A percentile compares a stretch with the other conserved stretches of the same genome.
These are phyloP conservation scores for Trametes pubescens DNA, from an alignment of 1,284 basidiomycete species.

Conservation along the genomic window DNA sequence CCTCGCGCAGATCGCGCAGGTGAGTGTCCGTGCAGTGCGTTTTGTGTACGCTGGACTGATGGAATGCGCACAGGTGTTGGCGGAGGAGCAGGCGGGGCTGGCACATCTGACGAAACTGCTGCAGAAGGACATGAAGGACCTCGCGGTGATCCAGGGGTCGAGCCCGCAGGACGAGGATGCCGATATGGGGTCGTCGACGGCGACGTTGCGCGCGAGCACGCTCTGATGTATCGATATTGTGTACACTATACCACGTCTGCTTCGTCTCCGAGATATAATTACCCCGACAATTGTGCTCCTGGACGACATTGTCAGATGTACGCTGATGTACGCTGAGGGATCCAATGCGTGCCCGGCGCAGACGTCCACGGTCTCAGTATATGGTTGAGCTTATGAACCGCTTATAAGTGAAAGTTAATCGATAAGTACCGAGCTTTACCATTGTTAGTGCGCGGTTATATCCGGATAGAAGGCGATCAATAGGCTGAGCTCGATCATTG, in stretches of 20 bases:
- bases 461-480: constrained; percentile 16
- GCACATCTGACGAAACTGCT: constrained; percentile 82
- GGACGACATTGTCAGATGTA: background rate
- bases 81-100: constrained; percentile 83
- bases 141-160: constrained; percentile 73
- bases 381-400: too few species aligned
- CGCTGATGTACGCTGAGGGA: too few species aligned
- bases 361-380: too few species aligned
- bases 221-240: constrained; percentile 40
- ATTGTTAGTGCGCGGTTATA: background rate
- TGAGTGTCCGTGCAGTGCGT: constrained; percentile 42
- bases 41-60: constrained; percentile 2
- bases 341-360: too few species aligned
- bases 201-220: constrained; percentile 48
- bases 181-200: constrained; percentile 41
- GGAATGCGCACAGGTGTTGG: constrained; percentile 62
- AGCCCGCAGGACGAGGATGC: constrained; percentile 47
- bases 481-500: constrained; percentile 12
- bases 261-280: background rate
- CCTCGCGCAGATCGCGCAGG: constrained; percentile 78
- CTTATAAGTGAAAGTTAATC: background rate
- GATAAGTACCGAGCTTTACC: constrained; percentile 3
- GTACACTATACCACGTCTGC: constrained; percentile 20
- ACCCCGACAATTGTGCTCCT: background rate
- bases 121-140: constrained; percentile 72